Base-by-base conservation (phyloP, 164 flowering plant genomes). In the Akebia trifoliata region DNA sequence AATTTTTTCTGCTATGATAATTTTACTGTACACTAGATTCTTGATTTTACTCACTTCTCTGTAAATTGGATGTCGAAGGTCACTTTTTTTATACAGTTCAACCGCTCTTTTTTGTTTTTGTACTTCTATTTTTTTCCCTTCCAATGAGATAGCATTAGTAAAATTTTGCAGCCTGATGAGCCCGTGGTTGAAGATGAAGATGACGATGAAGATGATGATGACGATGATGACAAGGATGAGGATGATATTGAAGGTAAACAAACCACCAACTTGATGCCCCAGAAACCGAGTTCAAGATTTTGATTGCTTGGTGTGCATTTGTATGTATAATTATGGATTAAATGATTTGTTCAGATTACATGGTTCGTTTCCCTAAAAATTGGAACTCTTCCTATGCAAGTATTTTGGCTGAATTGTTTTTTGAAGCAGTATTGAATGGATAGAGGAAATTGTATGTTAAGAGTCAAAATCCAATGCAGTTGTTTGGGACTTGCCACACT, bases 151-250 rank as follows among this genome's bases (percentile, higher is more conserved):
- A 6, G 11, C 18, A 14, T 0, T 17, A 29, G 4, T 40, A 15
- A 20, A 11, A 18, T 17, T 7, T 36, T 61, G 65, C 57, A 82
- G 84, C 67, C 57, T 50, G 87, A 82, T 65, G 74, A 78, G 61
- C 87, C 85, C 36, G 61, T 65, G 15, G 71, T 80, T 57, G 85
- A 81, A 57, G 88, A 80, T 46, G 85, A 78, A 0, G 80, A 76
- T 2, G 83, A 81, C 0, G 81, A 74, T 0, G 84, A 76, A 0
- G 84, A 77, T 0, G 80, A 78, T 1, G 82, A 78, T 1, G 88
- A 78, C 1, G 87, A 77, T 28, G 77, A 75, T 40, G 81, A 80
- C 51, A 72, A 75, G 39, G 67, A 78, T 46, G 76, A 78, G 4
- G 78, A 69, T 21, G 56, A 60, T 20, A 80, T 30, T 47, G 80